Base-by-base conservation (phyloP, 495 filamentous ascomycete genomes). In the Oidiodendron maius region DNA sequence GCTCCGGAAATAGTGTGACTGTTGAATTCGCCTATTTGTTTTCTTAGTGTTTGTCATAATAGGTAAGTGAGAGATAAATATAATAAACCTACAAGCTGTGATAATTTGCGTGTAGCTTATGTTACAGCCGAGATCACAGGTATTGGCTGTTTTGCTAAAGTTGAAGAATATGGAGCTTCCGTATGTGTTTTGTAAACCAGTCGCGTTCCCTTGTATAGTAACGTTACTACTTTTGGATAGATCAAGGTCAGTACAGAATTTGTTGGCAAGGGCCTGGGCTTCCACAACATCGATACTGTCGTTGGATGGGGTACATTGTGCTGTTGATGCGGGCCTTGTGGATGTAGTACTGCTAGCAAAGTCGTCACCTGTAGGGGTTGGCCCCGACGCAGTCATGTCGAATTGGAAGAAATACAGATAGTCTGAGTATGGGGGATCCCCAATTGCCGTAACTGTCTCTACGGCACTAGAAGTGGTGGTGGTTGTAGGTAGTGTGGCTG, bases 41-140 rank as follows among this genome's bases (percentile, higher is more conserved):
- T 16, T 44, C 8, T 44, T n/a, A 17, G 22, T 44, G 16, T 24
- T 15, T n/a, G 4, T 44, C 23, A 8, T 18, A 25, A 44, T n/a
- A 25, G n/a, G 25, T n/a, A 24, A 44, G 13, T 24, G 23, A 22
- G 23, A 16, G 3, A 32, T 25, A 3, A 32, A 44, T 22, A 44
- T 24, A 25, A 28, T 12, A 25, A 44, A 44, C 41, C 32, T 44
- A 44, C 41, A 44, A 18, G 9, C 3, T 25, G 13, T 16, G 41
- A 44, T 18, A 4, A 44, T 44, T 44, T 44, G 41, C 23, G 21
- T 32, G 41, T 32, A 44, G 41, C 41, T 44, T 24, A 25, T n/a
- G 25, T 28, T 32, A 16, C 41, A 44, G 41, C 41, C 41, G 23
- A 44, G 41, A 28, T 22, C 25, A 28, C 41, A 44, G 41, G 21